Evolutionary conservation across 2,329 filamentous ascomycete species (phyloP).

Genomic region (Graphilbum ipis-grandicollis): DNA sequence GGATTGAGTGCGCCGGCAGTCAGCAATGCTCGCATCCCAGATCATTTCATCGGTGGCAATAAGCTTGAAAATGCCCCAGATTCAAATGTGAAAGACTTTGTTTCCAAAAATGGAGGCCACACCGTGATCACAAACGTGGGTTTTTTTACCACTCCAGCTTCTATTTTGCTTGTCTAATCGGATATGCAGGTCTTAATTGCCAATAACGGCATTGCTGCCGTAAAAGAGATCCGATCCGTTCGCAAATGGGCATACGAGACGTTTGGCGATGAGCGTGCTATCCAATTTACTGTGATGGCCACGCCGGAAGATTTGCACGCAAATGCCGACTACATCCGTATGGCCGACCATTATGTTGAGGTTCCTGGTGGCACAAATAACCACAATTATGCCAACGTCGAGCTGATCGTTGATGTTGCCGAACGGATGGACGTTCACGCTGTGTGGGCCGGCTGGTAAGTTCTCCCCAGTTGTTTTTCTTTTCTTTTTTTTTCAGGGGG

Average conservation of each 20-base stretch:
- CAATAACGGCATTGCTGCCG: conserved; percentile 98
- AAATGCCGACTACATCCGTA: conserved; percentile 98
- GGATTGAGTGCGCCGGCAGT: conserved; percentile 31
- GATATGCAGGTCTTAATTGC: conserved; percentile 72
- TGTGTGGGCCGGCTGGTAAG: conserved; percentile 96
- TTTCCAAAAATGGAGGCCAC: conserved; percentile 75
- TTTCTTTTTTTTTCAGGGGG: conserved; percentile 3
- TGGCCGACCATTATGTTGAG: conserved; percentile 99
- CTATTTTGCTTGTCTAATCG: neutral
- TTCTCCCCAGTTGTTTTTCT: conserved; percentile 5
- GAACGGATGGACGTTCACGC: conserved; percentile 98
- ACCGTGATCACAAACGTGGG: conserved; percentile 96
- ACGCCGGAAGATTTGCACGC: conserved; percentile 94
- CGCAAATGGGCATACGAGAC: conserved; percentile 99
- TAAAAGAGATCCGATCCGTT: conserved; percentile 97
- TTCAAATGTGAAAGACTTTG: conserved; percentile 91
- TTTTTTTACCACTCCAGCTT: too few species aligned
- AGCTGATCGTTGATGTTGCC: conserved; percentile 95
- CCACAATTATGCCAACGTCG: conserved; percentile 99
- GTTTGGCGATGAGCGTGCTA: conserved; percentile 93
- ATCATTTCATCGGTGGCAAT: conserved; percentile 97
- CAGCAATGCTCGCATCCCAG: conserved; percentile 62
- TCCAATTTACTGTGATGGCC: conserved; percentile 99
- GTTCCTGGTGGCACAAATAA: conserved; percentile 98
- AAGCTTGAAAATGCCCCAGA: conserved; percentile 63